Base-by-base conservation (phyloP, 2,329 filamentous ascomycete genomes). In the Microdochium nivale region DNA sequence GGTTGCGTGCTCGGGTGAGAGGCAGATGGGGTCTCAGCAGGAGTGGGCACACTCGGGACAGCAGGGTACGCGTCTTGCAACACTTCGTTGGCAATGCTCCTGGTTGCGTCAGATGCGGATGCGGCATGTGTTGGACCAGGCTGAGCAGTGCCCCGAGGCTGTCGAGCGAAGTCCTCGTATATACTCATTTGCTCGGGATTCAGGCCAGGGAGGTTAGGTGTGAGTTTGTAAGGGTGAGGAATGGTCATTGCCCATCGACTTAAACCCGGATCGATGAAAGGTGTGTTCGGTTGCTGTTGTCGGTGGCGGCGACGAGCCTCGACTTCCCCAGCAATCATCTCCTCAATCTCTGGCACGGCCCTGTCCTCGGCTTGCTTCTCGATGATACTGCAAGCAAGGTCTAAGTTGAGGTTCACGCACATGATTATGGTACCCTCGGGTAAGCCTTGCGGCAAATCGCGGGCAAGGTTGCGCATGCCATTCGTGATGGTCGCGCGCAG, bases 341-440 rank as follows among this genome's bases (percentile, higher is more conserved):
- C 88, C 66, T 99, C 92, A 53, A 99, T 97, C 67, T 99, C 94
- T 2, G 89, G 87, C 37, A 96, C 76, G 10, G 94, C 94, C 55
- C 92, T 88, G 62, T 95, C 88, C 66, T 97, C 92, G 2, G 94
- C 95, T 50, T 94, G 91, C 67, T 94, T 90, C 69, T 99, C 94
- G 47, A 99, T 95, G 56, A 96, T 88, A 60, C 82, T 87, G 64
- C 94, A 97, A 47, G 95, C 92, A 40, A 90, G 79, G 60, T 99
- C 94, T 27, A 99, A 79, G 65, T 99, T 99, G 58, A 95, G 92
- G 67, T 97, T 99, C 55, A 99, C 92, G 68, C 95, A 97, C 89
- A 99, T 96, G 52, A 97, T 81, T 55, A 99, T 94, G 30, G 94
- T 88, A 7, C 94, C 94, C 70, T 99, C 94, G 0, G 94, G 90